These are phyloP conservation scores for Colletotrichum chlorophyti DNA, from an alignment of 2,329 filamentous ascomycete genomes.

Conservation along the genomic window DNA sequence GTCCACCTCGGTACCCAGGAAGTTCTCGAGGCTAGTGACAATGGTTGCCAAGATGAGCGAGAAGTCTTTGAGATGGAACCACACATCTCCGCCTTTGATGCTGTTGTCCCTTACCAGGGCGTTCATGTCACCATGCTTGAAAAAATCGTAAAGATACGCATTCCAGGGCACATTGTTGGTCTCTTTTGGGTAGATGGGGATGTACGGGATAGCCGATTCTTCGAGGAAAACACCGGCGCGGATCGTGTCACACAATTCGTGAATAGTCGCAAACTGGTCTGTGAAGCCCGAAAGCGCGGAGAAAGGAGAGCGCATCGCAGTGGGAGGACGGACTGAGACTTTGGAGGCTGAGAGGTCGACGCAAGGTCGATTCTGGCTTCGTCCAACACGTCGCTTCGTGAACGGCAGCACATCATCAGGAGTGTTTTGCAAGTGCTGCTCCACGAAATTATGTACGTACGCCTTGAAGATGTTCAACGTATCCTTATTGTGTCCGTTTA, in stretches of 20 bases:
- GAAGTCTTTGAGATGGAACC: slow-evolving; percentile 72
- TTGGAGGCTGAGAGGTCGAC: neutral
- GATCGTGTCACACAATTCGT: slow-evolving; percentile 70
- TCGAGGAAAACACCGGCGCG: slow-evolving; percentile 78
- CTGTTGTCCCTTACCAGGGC: slow-evolving; percentile 69
- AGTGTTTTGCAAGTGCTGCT: slow-evolving; percentile 62
- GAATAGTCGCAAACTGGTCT: slow-evolving; percentile 69
- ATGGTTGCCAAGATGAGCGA: slow-evolving; percentile 72
- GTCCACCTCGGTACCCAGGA: slow-evolving; percentile 44
- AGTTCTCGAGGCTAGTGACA: slow-evolving; percentile 66
- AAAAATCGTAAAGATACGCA: slow-evolving; percentile 78
- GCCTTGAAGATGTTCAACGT: slow-evolving; percentile 70
- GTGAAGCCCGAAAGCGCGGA: slow-evolving; percentile 72
- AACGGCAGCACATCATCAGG: slow-evolving; percentile 66
- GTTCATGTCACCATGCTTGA: slow-evolving; percentile 71
- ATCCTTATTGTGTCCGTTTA: slow-evolving; percentile 68
- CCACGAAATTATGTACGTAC: slow-evolving; percentile 74
- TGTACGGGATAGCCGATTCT: slow-evolving; percentile 73
- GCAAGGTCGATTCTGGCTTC: neutral
- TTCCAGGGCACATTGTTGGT: slow-evolving; percentile 59
- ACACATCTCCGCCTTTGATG: slow-evolving; percentile 71
- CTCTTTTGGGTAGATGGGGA: slow-evolving; percentile 66
- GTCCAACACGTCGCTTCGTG: slow-evolving; percentile 42
- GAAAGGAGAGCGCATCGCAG: slow-evolving; percentile 69
- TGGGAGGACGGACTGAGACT: slow-evolving; percentile 39